Conservation (phyloP, 345 rosid species). For the Euphorbia peplus region DNA sequence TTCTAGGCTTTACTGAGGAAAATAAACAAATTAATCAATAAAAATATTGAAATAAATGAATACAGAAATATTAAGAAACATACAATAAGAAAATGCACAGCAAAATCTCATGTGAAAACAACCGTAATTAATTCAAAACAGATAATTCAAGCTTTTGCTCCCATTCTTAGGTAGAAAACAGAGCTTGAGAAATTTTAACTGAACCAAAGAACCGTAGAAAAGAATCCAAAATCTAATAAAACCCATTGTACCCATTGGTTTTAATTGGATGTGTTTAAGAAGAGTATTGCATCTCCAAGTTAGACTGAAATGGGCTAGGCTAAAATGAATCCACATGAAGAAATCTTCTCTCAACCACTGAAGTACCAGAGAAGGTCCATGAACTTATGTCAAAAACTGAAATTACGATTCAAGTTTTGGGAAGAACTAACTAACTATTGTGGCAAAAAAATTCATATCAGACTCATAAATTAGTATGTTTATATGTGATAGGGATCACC, state of each 20-base stretch:
- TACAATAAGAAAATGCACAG: background rate
- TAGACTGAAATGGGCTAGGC: no score
- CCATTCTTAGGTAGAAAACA: background rate
- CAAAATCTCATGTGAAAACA: background rate
- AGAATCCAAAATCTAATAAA: background rate
- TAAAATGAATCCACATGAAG: background rate
- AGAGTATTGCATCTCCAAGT: no score
- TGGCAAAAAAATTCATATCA: background rate
- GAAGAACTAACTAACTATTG: background rate
- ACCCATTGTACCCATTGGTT: background rate
- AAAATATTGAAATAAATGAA: background rate
- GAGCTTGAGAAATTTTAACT: background rate
- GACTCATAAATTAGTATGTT: background rate
- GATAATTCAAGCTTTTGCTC: conserved; percentile 1
- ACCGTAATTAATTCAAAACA: background rate
- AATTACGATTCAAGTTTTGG: background rate
- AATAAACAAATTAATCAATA: background rate
- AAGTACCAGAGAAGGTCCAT: background rate
- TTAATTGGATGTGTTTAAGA: background rate
- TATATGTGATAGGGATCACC: background rate
- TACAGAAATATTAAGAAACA: background rate
- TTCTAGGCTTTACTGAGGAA: conserved; percentile 59
- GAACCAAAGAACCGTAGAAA: background rate
- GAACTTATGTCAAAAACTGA: background rate
- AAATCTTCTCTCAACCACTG: background rate